phyloP scores from a whole-genome alignment of 2,329 filamentous ascomycete species.

The Ophiosphaerella narmari region DNA sequence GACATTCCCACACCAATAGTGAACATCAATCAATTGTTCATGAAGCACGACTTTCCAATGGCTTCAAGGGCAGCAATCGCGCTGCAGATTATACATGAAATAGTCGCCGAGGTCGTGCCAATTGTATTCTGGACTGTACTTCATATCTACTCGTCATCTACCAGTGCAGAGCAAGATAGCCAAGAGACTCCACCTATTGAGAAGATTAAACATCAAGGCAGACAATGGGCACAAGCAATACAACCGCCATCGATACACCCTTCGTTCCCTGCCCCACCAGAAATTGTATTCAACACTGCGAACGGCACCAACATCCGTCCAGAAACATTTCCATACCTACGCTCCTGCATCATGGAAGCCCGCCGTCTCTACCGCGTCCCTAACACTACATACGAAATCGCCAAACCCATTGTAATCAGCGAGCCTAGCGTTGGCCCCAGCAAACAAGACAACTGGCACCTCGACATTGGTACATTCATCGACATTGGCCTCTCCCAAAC shows the following conservation, averaged over 20 bases:
- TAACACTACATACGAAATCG: slow-evolving; percentile 21
- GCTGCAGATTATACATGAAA: slow-evolving; percentile 33
- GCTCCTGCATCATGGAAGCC: slow-evolving; percentile 38
- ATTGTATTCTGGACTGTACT: slow-evolving; percentile 41
- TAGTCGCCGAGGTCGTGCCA: slow-evolving; percentile 36
- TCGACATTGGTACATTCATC: slow-evolving; percentile 32
- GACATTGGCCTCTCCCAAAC: slow-evolving; percentile 37
- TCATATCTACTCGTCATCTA: slow-evolving; percentile 31
- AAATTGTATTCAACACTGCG: slow-evolving; percentile 26
- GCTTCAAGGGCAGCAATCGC: slow-evolving; percentile 36
- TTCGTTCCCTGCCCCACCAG: slow-evolving; percentile 41
- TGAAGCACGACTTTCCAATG: slow-evolving; percentile 31
- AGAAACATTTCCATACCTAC: slow-evolving; percentile 30
- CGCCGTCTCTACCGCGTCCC: slow-evolving; percentile 37
- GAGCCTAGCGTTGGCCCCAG: slow-evolving; percentile 24
- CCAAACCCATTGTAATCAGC: slow-evolving; percentile 25
- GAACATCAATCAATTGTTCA: slow-evolving; percentile 38
- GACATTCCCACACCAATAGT: slow-evolving; percentile 39
- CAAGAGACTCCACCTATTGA: slow-evolving; percentile 20
- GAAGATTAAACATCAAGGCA: slow-evolving; percentile 35
- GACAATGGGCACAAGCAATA: slow-evolving; percentile 33
- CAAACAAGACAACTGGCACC: slow-evolving; percentile 30
- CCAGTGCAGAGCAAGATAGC: slow-evolving; percentile 6
- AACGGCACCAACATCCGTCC: slow-evolving; percentile 13
- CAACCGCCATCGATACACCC: slow-evolving; percentile 45